Base-by-base conservation (phyloP, 495 filamentous ascomycete species). In the Viridothelium virens region DNA sequence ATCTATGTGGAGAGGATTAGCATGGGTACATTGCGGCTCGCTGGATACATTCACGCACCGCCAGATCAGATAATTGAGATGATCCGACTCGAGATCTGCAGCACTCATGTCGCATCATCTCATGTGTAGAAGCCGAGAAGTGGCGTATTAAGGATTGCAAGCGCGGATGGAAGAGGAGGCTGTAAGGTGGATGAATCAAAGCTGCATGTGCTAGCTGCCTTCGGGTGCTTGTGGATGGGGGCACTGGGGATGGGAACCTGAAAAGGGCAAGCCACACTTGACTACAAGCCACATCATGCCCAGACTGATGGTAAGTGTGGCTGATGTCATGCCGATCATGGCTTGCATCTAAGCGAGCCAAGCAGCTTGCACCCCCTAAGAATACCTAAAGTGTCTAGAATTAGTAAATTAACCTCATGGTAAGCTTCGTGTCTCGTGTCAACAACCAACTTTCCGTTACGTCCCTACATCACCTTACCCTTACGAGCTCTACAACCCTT, bases 11-110 rank as follows among this genome's bases (percentile, higher is more conserved):
- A 67, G 66, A 25, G 25, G 25, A 67, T 66, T 69, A 69, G 56
- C 44, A 38, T 65, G 50, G 6, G 31, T 31, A 5, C 4, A 33
- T 25, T 7, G 39, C 63, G 44, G 31, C 6, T 9, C 47, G 33
- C 3, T 18, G 70, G 65, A 72, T 73, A 73, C 76, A 69, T 71
- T 36, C 25, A 84, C 91, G 78, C 84, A 97, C 91, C 92, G 92
- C 90, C 92, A 96, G 82, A 98, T 90, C 80, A 98, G 83, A 83
- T 93, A 97, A 84, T 97, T 98, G 81, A 97, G 86, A 80, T 93
- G 89, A 82, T 97, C 86, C 68, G 91, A 93, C 77, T 90, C 89
- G 73, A 98, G 84, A 71, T 80, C 34, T 47, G 71, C 67, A 63
- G 64, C 67, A 34, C 68, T 65, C 73, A 76, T 76, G 46, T 67